Conservation (phyloP, 139 green algal species). For the Closterium sp. region DNA sequence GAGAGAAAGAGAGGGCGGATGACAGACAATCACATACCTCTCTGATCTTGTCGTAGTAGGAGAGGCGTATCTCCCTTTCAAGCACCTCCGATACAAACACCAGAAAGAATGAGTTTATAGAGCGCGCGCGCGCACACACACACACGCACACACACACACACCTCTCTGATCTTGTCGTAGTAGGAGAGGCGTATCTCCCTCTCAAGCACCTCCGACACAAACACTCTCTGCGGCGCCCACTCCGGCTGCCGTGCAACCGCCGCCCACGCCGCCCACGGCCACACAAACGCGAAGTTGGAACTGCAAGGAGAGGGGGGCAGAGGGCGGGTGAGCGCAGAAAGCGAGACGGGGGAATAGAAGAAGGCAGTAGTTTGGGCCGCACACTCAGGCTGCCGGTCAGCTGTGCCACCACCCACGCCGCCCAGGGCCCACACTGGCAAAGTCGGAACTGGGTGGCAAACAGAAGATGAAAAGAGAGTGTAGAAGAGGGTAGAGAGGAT, state of each 20-base stretch:
- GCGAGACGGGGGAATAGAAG: too few species aligned
- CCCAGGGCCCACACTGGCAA: slow-evolving; percentile 85
- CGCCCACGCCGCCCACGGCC: slow-evolving; percentile 84
- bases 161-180: slow-evolving; percentile 35
- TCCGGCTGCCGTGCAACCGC: slow-evolving; percentile 66
- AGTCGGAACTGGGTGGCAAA: slow-evolving; percentile 33
- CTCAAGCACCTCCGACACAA: slow-evolving; percentile 48
- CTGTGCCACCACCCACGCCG: slow-evolving; percentile 70
- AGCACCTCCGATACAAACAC: slow-evolving; percentile 34
- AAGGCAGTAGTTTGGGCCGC: slow-evolving; percentile 70
- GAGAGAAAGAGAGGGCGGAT: neutral
- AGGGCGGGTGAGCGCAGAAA: too few species aligned
- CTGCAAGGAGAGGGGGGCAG: too few species aligned
- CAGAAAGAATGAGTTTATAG: too few species aligned
- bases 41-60: slow-evolving; percentile 53
- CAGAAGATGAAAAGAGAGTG: neutral
- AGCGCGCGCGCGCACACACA: too few species aligned
- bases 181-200: slow-evolving; percentile 65
- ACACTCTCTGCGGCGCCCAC: slow-evolving; percentile 64
- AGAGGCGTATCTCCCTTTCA: slow-evolving; percentile 61
- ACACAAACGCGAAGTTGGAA: slow-evolving; percentile 73
- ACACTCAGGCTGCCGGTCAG: slow-evolving; percentile 64
- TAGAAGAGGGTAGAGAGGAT: too few species aligned
- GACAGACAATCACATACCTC: slow-evolving; percentile 23
- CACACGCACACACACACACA: neutral